Conservation (phyloP, 345 rosid genomes). For the Eucalyptus pumila region DNA sequence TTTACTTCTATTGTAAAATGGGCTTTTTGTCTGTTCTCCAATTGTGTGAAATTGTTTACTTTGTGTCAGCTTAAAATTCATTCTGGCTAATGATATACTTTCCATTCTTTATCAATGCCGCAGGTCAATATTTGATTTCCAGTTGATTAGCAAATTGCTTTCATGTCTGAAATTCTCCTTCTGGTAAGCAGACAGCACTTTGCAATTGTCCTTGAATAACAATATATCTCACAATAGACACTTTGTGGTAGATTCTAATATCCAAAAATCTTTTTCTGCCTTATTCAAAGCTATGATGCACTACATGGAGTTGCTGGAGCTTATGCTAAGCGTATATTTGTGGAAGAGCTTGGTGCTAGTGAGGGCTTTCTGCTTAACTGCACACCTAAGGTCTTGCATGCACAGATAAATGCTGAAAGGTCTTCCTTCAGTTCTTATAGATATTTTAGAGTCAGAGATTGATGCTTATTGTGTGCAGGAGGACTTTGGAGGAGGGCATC, state of each 20-base stretch:
- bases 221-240: background rate
- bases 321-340: constrained; percentile 86
- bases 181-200: constrained; percentile 34
- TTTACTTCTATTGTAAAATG: background rate
- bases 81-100: background rate
- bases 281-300: constrained; percentile 67
- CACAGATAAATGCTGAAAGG: background rate
- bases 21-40: background rate
- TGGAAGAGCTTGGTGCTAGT: constrained; percentile 90
- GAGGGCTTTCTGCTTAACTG: constrained; percentile 82
- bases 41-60: no score
- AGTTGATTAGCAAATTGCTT: constrained; percentile 64
- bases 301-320: constrained; percentile 98
- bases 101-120: background rate
- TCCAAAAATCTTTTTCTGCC: background rate
- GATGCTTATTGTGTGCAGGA: constrained; percentile 31
- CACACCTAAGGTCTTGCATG: constrained; percentile 59
- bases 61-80: no score
- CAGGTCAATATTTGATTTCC: constrained; percentile 92
- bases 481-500: constrained; percentile 99
- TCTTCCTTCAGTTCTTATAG: background rate
- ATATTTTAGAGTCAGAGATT: background rate
- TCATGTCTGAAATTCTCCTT: constrained; percentile 76
- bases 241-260: background rate
- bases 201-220: background rate